Conservation (phyloP, 139 green algal species). For the Zygnema circumcarinatum region DNA sequence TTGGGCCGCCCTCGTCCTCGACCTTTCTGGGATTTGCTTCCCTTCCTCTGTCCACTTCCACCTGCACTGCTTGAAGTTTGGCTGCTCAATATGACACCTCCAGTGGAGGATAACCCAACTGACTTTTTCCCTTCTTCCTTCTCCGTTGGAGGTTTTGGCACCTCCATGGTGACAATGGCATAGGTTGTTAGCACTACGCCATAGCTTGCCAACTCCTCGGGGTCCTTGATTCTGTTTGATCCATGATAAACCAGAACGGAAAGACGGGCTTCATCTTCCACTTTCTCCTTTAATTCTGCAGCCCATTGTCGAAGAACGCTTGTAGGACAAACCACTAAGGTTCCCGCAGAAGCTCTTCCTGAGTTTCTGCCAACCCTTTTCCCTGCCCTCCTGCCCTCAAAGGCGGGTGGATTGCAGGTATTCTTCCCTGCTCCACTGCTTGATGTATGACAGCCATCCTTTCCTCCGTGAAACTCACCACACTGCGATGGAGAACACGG, state of each 20-base stretch:
- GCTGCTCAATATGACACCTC: not conserved
- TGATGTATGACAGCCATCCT: not conserved
- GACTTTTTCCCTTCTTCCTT: conserved; percentile 10
- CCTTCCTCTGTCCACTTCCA: not conserved
- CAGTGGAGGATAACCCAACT: not conserved
- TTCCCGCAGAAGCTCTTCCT: conserved; percentile 65
- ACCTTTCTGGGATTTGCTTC: not conserved
- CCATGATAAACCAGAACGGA: conserved; percentile 87
- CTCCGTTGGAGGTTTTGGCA: conserved; percentile 11
- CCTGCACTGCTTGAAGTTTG: conserved; percentile 48
- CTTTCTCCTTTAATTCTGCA: conserved; percentile 75
- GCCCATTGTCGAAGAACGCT: conserved; percentile 87
- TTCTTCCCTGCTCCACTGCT: not conserved
- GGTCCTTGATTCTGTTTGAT: conserved; percentile 7
- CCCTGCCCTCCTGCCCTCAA: not conserved
- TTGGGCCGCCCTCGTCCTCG: conserved; percentile 12
- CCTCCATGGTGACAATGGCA: conserved; percentile 76
- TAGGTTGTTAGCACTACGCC: conserved; percentile 93
- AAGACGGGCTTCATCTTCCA: conserved; percentile 37
- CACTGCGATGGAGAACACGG: too few species aligned
- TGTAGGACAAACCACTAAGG: conserved; percentile 86
- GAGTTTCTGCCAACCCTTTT: not conserved
- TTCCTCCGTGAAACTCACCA: not conserved
- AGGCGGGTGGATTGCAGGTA: not conserved
- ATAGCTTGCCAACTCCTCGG: conserved; percentile 65